phyloP scores from a whole-genome alignment of 345 rosid species.

The Kandelia obovata region DNA sequence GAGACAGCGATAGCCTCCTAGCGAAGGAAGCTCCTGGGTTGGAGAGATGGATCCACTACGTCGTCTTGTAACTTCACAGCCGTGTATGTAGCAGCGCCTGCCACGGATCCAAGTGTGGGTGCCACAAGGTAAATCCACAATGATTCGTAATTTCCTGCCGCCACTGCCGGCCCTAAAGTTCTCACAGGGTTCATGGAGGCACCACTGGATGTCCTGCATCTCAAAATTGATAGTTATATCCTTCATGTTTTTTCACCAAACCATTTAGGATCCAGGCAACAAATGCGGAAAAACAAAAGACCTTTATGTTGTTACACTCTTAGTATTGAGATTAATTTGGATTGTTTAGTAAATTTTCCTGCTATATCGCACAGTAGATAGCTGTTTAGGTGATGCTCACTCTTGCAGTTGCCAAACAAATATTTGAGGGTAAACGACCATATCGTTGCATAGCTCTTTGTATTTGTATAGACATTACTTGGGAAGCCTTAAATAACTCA shows the following conservation, averaged over 20 bases:
- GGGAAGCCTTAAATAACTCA: too few relatives aligned
- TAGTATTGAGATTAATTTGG: too few relatives aligned
- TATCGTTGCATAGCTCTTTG: too few relatives aligned
- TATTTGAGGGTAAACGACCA: too few relatives aligned
- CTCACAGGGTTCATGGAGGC: constrained; percentile 82
- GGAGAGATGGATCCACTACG: constrained; percentile 59
- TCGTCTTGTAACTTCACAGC: constrained; percentile 68
- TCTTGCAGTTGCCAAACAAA: too few relatives aligned
- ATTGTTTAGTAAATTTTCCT: too few relatives aligned
- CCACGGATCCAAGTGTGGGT: constrained; percentile 79
- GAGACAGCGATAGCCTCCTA: constrained; percentile 8
- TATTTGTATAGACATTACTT: too few relatives aligned
- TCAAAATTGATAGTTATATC: neutral
- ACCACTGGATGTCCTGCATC: constrained; percentile 73
- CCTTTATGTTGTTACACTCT: too few relatives aligned
- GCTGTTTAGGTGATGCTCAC: too few relatives aligned
- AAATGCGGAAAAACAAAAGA: neutral
- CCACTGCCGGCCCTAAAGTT: constrained; percentile 92
- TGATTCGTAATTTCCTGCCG: constrained; percentile 73
- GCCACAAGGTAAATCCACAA: constrained; percentile 84
- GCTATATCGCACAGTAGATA: too few relatives aligned
- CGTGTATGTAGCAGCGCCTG: constrained; percentile 75
- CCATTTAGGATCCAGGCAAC: neutral
- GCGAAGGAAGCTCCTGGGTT: constrained; percentile 84
- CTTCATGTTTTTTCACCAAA: neutral